A percentile compares a stretch with the other conserved stretches of the same genome.
Evolutionary conservation across 306 rosid genomes (phyloP).

Genomic region (Cajanus cajan): DNA sequence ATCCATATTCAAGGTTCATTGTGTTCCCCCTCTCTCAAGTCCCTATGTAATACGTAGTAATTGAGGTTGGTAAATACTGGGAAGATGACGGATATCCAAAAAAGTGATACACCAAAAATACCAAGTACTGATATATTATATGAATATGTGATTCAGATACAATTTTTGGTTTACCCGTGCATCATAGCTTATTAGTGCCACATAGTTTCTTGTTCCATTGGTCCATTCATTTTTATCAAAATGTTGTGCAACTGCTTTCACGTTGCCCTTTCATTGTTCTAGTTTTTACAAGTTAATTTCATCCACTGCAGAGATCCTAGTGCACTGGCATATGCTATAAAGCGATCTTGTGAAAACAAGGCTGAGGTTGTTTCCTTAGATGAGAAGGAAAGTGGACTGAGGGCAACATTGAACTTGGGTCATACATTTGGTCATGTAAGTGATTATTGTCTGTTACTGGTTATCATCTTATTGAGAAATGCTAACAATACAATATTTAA

Average conservation of each 20-base stretch:
- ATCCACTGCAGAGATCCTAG: slow-evolving; percentile 69
- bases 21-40: not conserved
- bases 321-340: slow-evolving; percentile 84
- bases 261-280: not conserved
- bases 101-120: not conserved
- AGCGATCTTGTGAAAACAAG: slow-evolving; percentile 94
- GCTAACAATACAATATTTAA: too few species aligned
- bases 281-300: slow-evolving; percentile 21
- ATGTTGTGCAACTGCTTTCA: slow-evolving; percentile 6
- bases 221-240: slow-evolving; percentile 4
- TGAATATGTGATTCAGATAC: not conserved
- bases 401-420: slow-evolving; percentile 94
- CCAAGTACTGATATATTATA: not conserved
- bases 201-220: not conserved
- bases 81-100: not conserved
- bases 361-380: slow-evolving; percentile 92
- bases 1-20: not conserved
- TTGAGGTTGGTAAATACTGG: not conserved
- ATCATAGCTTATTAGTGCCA: not conserved
- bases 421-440: slow-evolving; percentile 99
- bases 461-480: not conserved
- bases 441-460: slow-evolving; percentile 18
- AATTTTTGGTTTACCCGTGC: not conserved
- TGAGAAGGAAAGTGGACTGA: slow-evolving; percentile 94
- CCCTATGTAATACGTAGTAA: not conserved